Conservation (phyloP, 768 basidiomycete genomes). For the Podaxis rugospora region DNA sequence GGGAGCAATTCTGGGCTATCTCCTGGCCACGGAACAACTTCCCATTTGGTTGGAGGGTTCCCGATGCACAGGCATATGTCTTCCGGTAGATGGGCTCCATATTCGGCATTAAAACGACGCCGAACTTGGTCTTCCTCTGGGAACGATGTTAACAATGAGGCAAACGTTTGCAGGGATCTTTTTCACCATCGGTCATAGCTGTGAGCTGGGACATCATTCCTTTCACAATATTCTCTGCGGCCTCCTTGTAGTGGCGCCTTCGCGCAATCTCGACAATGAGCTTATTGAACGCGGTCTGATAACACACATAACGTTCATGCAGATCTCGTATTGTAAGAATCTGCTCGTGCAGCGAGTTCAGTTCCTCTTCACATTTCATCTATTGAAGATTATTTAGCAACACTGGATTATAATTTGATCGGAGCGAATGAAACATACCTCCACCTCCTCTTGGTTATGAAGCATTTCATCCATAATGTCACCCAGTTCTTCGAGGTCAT, state of each 20-base stretch:
- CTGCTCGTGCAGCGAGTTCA: conserved; percentile 56
- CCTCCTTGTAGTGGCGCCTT: conserved; percentile 62
- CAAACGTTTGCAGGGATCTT: not conserved
- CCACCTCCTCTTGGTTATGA: conserved; percentile 59
- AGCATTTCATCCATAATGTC: conserved; percentile 81
- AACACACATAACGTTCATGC: conserved; percentile 61
- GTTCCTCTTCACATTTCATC: conserved; percentile 48
- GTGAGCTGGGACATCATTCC: conserved; percentile 64
- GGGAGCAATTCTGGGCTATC: conserved; percentile 58
- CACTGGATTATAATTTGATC: not conserved
- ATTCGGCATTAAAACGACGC: conserved; percentile 65
- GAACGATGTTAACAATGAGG: conserved; percentile 2
- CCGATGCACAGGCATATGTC: conserved; percentile 78
- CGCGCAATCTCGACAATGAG: conserved; percentile 71
- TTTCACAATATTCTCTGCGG: conserved; percentile 57
- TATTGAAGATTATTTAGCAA: conserved; percentile 19
- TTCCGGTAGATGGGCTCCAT: conserved; percentile 70
- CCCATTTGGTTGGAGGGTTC: conserved; percentile 72
- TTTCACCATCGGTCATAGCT: conserved; percentile 61
- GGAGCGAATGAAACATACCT: conserved; percentile 37
- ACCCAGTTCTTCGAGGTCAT: conserved; percentile 72
- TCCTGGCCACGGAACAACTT: conserved; percentile 54
- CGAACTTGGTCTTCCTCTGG: conserved; percentile 67
- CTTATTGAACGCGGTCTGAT: conserved; percentile 70
- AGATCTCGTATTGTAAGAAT: conserved; percentile 60